phyloP scores from a whole-genome alignment of 1,284 basidiomycete species.

The Malassezia psittaci region DNA sequence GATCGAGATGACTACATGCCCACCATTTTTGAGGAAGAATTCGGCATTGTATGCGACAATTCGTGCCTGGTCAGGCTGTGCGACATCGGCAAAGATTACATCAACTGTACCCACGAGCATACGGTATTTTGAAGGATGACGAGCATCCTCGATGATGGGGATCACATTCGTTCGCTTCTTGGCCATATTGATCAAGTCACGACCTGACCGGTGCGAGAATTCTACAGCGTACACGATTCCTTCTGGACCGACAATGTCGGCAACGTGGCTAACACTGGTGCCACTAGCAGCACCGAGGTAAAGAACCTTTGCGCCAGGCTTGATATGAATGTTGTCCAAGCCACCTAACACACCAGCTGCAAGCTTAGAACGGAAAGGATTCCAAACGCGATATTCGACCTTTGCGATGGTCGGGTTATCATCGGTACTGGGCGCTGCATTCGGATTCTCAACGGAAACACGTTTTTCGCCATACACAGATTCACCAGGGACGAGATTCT shows the following conservation, averaged over 20 bases:
- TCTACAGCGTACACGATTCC: slow-evolving; percentile 97
- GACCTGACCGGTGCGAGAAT: slow-evolving; percentile 89
- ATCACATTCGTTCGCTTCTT: slow-evolving; percentile 99
- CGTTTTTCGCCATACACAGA: slow-evolving; percentile 94
- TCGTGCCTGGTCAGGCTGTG: slow-evolving; percentile 89
- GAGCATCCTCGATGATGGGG: slow-evolving; percentile 94
- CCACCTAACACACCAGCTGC: slow-evolving; percentile 94
- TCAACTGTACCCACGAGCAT: slow-evolving; percentile 45
- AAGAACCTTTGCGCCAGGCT: slow-evolving; percentile 87
- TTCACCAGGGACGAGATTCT: slow-evolving; percentile 93
- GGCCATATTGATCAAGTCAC: slow-evolving; percentile 98
- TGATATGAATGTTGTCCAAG: slow-evolving; percentile 85
- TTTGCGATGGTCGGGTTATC: slow-evolving; percentile 60
- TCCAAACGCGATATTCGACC: slow-evolving; percentile 97
- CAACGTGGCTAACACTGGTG: slow-evolving; percentile 95
- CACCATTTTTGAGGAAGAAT: slow-evolving; percentile 88
- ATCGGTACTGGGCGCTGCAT: slow-evolving; percentile 50
- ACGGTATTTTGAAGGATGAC: slow-evolving; percentile 57
- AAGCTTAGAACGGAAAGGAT: slow-evolving; percentile 94
- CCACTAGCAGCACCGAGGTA: slow-evolving; percentile 94
- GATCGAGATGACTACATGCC: slow-evolving; percentile 91
- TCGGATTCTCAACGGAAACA: slow-evolving; percentile 55
- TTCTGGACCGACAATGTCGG: slow-evolving; percentile 93
- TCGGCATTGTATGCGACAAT: slow-evolving; percentile 78
- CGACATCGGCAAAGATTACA: slow-evolving; percentile 76